A percentile compares a stretch with the other conserved stretches of the same genome.
Evolutionary conservation across 163 green algal species (phyloP).

Genomic region (Chlamydomonas reinhardtii): DNA sequence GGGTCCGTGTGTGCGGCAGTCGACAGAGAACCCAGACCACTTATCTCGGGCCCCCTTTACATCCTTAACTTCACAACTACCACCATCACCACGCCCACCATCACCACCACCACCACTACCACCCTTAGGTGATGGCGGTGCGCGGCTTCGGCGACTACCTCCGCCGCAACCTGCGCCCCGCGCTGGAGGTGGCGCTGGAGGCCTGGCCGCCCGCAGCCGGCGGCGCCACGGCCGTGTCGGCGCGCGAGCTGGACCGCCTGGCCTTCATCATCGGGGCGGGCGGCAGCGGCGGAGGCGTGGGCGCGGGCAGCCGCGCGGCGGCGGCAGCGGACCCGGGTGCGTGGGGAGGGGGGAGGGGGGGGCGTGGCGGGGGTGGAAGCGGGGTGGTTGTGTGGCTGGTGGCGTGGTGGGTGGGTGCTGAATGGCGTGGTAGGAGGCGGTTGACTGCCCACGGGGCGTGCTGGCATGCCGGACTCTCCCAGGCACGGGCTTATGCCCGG

Average conservation of each 20-base stretch:
- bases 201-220: slow-evolving; percentile 7
- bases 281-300: neutral
- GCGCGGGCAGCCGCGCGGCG: neutral
- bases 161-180: slow-evolving; percentile 59
- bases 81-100: neutral
- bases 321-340: neutral
- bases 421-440: too few species aligned
- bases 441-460: too few species aligned
- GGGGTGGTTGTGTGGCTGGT: neutral
- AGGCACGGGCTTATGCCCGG: too few species aligned
- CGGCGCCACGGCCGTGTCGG: slow-evolving; percentile 10
- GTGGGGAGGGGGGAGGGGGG: neutral
- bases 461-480: too few species aligned
- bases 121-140: slow-evolving; percentile 54
- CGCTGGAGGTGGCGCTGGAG: slow-evolving; percentile 62
- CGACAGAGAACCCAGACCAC: too few species aligned
- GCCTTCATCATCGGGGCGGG: slow-evolving; percentile 53
- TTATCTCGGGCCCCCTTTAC: too few species aligned
- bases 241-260: slow-evolving; percentile 74
- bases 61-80: too few species aligned
- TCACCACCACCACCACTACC: neutral
- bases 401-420: neutral
- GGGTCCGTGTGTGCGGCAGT: too few species aligned
- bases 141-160: slow-evolving; percentile 79
- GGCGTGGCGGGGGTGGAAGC: too few species aligned